These are phyloP conservation scores for Beauveria sp. DNA, from an alignment of 2,329 filamentous ascomycete genomes.

Conservation along the genomic window DNA sequence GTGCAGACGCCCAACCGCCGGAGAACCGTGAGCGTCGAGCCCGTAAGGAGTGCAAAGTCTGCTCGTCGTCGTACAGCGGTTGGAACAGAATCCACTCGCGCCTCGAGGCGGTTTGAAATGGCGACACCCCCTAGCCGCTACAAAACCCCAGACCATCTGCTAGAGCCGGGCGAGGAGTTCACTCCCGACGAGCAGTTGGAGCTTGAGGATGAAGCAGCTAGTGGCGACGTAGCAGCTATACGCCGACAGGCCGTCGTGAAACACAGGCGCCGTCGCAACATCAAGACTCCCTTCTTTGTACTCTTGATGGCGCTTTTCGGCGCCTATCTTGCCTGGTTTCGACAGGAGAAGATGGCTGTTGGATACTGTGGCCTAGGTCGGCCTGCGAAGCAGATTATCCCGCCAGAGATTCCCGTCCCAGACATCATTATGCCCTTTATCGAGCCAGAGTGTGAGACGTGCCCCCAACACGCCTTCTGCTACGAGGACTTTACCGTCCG, in stretches of 20 bases:
- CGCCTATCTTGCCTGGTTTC: conserved; percentile 74
- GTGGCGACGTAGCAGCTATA: conserved; percentile 40
- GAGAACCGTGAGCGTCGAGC: conserved; percentile 37
- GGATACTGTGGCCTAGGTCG: conserved; percentile 87
- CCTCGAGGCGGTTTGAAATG: conserved; percentile 52
- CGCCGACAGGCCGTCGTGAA: conserved; percentile 32
- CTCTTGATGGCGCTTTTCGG: conserved; percentile 62
- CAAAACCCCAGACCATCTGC: conserved; percentile 25
- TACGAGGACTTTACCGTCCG: conserved; percentile 67
- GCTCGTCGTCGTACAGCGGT: conserved; percentile 38
- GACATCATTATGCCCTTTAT: conserved; percentile 62
- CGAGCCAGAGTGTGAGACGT: conserved; percentile 79
- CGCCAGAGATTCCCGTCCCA: conserved; percentile 50
- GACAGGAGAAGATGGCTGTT: conserved; percentile 91
- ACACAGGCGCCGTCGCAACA: conserved; percentile 33
- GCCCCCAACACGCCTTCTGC: conserved; percentile 85
- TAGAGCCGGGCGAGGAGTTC: conserved; percentile 82
- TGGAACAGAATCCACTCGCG: conserved; percentile 16
- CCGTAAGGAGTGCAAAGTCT: conserved; percentile 33
- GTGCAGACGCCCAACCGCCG: conserved; percentile 43
- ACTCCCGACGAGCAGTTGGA: conserved; percentile 85
- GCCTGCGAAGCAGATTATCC: conserved; percentile 44
- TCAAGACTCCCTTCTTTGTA: conserved; percentile 61
- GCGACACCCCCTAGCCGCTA: conserved; percentile 32
- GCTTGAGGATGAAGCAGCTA: conserved; percentile 58